Evolutionary conservation across 2,329 filamentous ascomycete species (phyloP).

Genomic region (Knufia fluminis): DNA sequence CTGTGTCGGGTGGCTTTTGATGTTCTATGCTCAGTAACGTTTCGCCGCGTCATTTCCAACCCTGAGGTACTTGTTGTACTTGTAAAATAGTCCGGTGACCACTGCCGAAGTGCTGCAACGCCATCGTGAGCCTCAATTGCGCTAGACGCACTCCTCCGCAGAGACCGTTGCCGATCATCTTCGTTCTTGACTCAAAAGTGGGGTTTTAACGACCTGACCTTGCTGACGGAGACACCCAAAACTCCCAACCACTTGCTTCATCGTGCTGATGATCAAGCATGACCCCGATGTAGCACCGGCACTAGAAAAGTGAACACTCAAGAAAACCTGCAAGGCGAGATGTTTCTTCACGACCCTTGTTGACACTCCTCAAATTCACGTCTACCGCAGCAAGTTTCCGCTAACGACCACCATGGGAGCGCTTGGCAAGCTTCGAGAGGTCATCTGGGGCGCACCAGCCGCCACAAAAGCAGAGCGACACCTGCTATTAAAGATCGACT

Average conservation of each 20-base stretch:
- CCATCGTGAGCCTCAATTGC: background rate
- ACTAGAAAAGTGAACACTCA: background rate
- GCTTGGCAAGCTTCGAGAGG: constrained; percentile 7
- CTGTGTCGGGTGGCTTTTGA: too few relatives aligned
- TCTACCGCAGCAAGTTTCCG: too few relatives aligned
- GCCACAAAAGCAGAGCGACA: constrained; percentile 28
- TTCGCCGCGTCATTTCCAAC: too few relatives aligned
- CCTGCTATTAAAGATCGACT: constrained; percentile 43
- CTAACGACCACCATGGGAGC: constrained; percentile 19
- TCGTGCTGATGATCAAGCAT: background rate
- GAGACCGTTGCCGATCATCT: background rate
- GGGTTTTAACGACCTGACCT: too few relatives aligned
- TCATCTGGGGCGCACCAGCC: constrained; percentile 11
- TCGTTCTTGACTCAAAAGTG: too few relatives aligned
- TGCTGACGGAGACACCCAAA: too few relatives aligned
- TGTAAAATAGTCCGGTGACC: too few relatives aligned
- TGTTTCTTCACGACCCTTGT: too few relatives aligned
- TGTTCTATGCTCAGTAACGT: too few relatives aligned
- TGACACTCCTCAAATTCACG: too few relatives aligned
- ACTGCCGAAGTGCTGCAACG: too few relatives aligned
- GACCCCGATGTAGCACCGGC: background rate
- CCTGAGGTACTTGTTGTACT: too few relatives aligned
- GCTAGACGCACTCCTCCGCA: background rate
- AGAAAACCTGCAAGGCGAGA: background rate
- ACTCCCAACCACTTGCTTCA: background rate